phyloP scores from a whole-genome alignment of 106 monocot species.

The Apostasia shenzhenica region DNA sequence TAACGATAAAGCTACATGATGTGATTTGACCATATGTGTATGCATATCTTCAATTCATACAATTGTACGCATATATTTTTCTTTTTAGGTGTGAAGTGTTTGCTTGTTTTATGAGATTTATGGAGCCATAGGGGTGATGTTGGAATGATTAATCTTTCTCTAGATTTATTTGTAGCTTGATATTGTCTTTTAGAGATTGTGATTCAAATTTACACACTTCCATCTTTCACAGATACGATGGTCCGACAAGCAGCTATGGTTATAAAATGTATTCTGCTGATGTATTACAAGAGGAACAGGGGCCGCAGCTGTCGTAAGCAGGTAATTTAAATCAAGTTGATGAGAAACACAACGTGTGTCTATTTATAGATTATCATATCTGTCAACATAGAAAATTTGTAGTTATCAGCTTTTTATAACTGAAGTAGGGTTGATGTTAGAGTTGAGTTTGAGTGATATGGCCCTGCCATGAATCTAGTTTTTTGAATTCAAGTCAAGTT shows the following conservation, averaged over 20 bases:
- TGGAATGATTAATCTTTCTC: background rate
- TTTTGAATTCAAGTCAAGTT: too few relatives aligned
- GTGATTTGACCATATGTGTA: background rate
- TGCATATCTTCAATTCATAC: too few relatives aligned
- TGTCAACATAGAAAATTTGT: background rate
- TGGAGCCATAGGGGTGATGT: background rate
- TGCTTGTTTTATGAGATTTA: too few relatives aligned
- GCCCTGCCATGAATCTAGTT: background rate
- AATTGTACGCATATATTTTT: too few relatives aligned
- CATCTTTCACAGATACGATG: constrained; percentile 63
- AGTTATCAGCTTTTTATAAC: background rate
- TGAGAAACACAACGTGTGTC: background rate
- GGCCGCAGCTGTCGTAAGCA: constrained; percentile 80
- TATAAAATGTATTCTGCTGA: constrained; percentile 65
- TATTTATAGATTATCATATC: background rate
- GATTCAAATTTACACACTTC: background rate
- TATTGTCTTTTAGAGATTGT: background rate
- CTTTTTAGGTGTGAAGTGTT: too few relatives aligned
- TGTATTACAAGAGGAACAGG: constrained; percentile 80
- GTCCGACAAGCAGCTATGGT: constrained; percentile 90
- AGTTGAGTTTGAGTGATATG: background rate
- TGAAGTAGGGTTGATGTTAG: background rate
- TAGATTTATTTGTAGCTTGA: background rate
- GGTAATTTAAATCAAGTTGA: constrained; percentile 31
- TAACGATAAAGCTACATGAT: background rate